Percentiles rank a stretch among this genome's conserved stretches.
Evolutionary conservation across 176 grass and related monocot genomes (phyloP).

Genomic region (Melocanna baccifera): DNA sequence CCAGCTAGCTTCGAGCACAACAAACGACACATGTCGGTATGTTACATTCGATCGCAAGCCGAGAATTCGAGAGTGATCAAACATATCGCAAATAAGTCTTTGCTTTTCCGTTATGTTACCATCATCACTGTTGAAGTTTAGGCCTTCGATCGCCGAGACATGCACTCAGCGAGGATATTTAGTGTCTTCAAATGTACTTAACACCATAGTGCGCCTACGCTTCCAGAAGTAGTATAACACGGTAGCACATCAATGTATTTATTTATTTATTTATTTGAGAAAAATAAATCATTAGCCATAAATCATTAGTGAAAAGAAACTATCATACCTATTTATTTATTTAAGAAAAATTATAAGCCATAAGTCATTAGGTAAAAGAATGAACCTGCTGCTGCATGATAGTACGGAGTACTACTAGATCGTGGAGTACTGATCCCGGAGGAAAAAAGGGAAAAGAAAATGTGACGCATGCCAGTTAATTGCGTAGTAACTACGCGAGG

Average conservation of each 20-base stretch:
- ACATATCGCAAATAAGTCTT: not conserved
- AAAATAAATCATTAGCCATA: too few species aligned
- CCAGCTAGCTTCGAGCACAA: too few species aligned
- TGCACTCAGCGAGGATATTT: not conserved
- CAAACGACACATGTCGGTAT: not conserved
- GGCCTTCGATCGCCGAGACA: not conserved
- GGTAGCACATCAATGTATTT: too few species aligned
- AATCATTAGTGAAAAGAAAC: too few species aligned
- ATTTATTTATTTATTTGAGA: too few species aligned
- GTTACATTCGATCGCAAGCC: not conserved
- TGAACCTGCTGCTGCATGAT: too few species aligned
- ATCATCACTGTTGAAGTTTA: not conserved
- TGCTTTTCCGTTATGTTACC: not conserved
- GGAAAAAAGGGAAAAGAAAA: not conserved
- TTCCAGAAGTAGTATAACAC: not conserved
- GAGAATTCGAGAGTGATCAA: too few species aligned
- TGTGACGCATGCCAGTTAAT: not conserved
- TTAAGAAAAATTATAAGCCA: too few species aligned
- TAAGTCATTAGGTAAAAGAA: too few species aligned
- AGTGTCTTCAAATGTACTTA: slow-evolving; percentile 2
- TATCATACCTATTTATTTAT: too few species aligned
- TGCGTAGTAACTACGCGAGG: not conserved
- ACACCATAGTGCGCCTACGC: not conserved
- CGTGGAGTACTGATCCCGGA: not conserved
- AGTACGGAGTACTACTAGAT: too few species aligned